Percentiles rank a stretch among this genome's conserved stretches.
Conservation (phyloP, 2,329 filamentous ascomycete genomes). For the Colletotrichum sp. region DNA sequence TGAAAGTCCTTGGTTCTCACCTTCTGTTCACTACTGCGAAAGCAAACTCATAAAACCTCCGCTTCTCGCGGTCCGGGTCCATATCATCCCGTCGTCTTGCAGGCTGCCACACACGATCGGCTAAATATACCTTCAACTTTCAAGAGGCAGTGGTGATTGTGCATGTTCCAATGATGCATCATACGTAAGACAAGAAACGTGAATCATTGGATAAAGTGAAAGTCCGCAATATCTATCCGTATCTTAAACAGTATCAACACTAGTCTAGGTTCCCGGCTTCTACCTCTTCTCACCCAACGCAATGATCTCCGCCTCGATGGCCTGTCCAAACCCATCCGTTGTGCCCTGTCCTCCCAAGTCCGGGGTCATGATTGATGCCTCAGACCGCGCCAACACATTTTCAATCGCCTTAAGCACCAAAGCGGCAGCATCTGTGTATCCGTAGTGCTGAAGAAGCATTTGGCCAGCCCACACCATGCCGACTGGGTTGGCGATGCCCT, state of each 20-base stretch:
- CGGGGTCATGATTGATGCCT: slow-evolving; percentile 31
- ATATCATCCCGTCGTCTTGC: not conserved
- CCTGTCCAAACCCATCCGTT: slow-evolving; percentile 25
- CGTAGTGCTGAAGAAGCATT: slow-evolving; percentile 75
- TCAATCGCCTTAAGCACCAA: slow-evolving; percentile 66
- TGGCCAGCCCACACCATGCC: slow-evolving; percentile 73
- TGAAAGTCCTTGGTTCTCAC: not conserved
- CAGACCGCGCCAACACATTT: slow-evolving; percentile 58
- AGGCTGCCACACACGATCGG: not conserved
- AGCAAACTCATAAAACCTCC: not conserved
- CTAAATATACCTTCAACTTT: not conserved
- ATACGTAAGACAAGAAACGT: not conserved
- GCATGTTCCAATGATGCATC: not conserved
- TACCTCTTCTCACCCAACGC: not conserved
- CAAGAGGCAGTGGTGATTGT: not conserved
- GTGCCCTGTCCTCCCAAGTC: slow-evolving; percentile 33
- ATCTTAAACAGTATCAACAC: not conserved
- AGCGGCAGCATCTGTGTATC: slow-evolving; percentile 40
- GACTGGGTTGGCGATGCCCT: slow-evolving; percentile 74
- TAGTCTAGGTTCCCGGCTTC: not conserved
- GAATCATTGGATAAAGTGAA: not conserved
- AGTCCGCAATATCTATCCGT: not conserved
- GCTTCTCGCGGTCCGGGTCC: not conserved
- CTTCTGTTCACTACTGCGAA: not conserved
- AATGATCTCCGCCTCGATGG: slow-evolving; percentile 25